Evolutionary conservation across 164 flowering plant genomes (phyloP), one percentile per base, ranked within the genome.

Genomic region (Pachysandra terminalis): DNA sequence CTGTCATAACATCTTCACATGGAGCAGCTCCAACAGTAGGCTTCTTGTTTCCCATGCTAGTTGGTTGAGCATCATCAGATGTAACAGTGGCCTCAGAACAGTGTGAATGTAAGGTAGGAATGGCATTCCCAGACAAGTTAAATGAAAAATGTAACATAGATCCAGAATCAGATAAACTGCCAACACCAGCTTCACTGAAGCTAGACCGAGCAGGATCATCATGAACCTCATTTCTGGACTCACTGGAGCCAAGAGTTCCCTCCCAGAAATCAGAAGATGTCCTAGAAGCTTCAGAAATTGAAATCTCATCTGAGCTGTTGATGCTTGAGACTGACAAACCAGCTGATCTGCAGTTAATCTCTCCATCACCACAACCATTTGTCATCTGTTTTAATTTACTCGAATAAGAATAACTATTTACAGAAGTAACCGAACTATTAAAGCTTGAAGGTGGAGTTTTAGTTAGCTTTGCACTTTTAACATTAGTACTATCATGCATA

Each of bases 211-310:
- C 28, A 65, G 68, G 65, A 54, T 69, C 65, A 73, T 67, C 70
- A 16, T 56, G 25, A 21, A 66, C 56, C 52, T 73, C 75, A 49
- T 59, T 49, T 65, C 17, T 71, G 59, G 68, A 28, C 56, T 67
- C 76, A 53, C 54, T 58, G 23, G 72, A 69, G 12, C 77, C 74
- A 37, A 81, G 68, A 73, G 80, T 61, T 58, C 74, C 77, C 2
- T 74, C 76, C 83, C 80, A 79, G 65, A 81, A 80, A 68, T 71
- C 82, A 76, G 85, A 70, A 58, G 78, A 65, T 23, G 59, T 28
- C 27, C 64, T 65, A 59, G 75, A 71, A 53, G 74, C 61, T 56
- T 81, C 72, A 26, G 74, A 68, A 78, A 53, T 25, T 59, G 67
- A 62, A 62, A 60, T 65, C 7, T 68, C 74, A 45, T 68, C 52